Percentiles rank a stretch among this genome's conserved stretches.
Conservation (phyloP, 2,329 filamentous ascomycete genomes). For the Coniochaeta pulveracea region DNA sequence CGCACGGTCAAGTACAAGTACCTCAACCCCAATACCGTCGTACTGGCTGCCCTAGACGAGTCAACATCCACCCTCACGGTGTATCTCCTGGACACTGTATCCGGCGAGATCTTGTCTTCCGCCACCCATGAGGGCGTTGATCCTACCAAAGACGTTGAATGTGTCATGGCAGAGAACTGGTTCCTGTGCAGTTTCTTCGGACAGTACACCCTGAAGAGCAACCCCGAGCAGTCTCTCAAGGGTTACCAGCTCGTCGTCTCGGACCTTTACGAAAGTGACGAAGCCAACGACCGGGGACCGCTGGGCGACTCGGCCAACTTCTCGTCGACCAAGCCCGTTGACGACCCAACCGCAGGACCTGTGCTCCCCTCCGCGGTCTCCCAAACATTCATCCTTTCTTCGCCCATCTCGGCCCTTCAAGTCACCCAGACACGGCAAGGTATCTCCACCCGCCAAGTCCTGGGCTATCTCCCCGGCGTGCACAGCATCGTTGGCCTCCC, state of each 20-base stretch:
- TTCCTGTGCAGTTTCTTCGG: slow-evolving; percentile 74
- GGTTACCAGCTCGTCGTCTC: slow-evolving; percentile 79
- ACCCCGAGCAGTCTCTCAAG: slow-evolving; percentile 48
- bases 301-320: slow-evolving; percentile 60
- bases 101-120: slow-evolving; percentile 67
- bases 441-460: slow-evolving; percentile 71
- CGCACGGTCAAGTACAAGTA: slow-evolving; percentile 97
- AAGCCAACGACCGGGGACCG: slow-evolving; percentile 74
- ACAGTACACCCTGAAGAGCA: slow-evolving; percentile 44
- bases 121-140: slow-evolving; percentile 65
- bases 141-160: slow-evolving; percentile 58
- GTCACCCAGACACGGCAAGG: slow-evolving; percentile 88
- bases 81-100: slow-evolving; percentile 77
- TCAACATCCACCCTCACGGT: slow-evolving; percentile 50
- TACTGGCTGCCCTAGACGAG: slow-evolving; percentile 60
- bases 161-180: slow-evolving; percentile 88
- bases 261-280: slow-evolving; percentile 80
- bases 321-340: slow-evolving; percentile 62
- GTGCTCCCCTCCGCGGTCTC: slow-evolving; percentile 64
- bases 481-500: slow-evolving; percentile 72
- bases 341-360: slow-evolving; percentile 35
- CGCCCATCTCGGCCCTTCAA: slow-evolving; percentile 66
- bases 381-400: slow-evolving; percentile 70
- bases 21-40: slow-evolving; percentile 73
- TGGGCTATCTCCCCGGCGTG: slow-evolving; percentile 64